Evolutionary conservation across 345 rosid species (phyloP), one percentile per base, ranked within the genome.

Genomic region (Garcia nutans): DNA sequence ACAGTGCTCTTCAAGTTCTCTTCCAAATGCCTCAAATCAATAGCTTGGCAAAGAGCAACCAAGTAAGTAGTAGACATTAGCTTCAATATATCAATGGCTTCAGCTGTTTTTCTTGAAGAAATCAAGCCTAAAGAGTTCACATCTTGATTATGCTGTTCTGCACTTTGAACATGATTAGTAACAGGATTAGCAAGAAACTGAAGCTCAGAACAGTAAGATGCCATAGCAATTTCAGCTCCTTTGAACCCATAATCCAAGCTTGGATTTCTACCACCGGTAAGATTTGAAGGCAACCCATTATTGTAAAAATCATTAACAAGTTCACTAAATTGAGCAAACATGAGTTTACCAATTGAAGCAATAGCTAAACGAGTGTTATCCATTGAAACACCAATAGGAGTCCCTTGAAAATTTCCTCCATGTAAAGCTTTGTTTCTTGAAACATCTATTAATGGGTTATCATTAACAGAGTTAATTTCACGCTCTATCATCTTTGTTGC

Each of bases 161-260:
- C 84, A n/a, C 84, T 81, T 31, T 81, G 81, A 8, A 81, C 84
- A 70, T 81, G 84, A 28, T 63, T 81, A 10, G 84, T 77, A 52
- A 81, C 84, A 19, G 84, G 81, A 55, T 81, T 81, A 10, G 78
- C 84, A 45, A 81, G 84, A 61, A 55, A 81, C 15, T 81, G 84
- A 66, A 81, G 81, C 72, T 81, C 84, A 0, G 84, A 81, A 72
- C 84, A 81, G 64, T 81, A 81, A 12, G 84, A 81, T 31, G 84
- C 84, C 84, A 81, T 81, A 45, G 84, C 84, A n/a, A 81, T 77
- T 74, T 81, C 84, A 45, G 84, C 78, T 19, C 84, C 84, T 70
- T 81, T 81, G 72, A 77, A 81, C 31, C 84, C 84, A 28, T 81
- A 81, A 69, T 81, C 84, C 81, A 81, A 70, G 81, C 84, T 81